Percentiles rank a stretch among this genome's conserved stretches.
These are phyloP conservation scores for Populus hybrid DNA, from an alignment of 441 rosid genomes.

Conservation along the genomic window DNA sequence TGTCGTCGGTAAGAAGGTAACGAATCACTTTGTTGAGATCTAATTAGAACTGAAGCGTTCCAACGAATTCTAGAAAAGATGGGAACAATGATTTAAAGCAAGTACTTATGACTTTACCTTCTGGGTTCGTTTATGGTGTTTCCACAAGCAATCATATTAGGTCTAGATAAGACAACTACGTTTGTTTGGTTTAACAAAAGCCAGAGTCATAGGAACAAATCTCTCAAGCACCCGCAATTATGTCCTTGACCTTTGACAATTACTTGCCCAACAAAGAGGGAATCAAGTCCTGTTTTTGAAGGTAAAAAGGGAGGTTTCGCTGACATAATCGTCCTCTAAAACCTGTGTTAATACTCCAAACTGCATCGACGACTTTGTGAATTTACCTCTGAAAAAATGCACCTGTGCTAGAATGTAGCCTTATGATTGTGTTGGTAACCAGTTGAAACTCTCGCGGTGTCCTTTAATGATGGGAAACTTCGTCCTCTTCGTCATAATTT, in stretches of 20 bases:
- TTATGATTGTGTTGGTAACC: constrained; percentile 15
- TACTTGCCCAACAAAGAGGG: constrained; percentile 31
- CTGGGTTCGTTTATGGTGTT: constrained; percentile 6
- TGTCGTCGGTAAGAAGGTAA: background rate
- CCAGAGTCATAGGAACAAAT: constrained; percentile 40
- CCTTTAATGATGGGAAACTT: constrained; percentile 17
- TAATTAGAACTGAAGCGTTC: background rate
- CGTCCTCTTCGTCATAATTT: background rate
- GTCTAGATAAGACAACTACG: constrained; percentile 16
- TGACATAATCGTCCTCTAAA: constrained; percentile 21
- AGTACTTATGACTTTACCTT: constrained; percentile 15
- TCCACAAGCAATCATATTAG: constrained; percentile 1
- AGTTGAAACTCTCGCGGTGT: constrained; percentile 2
- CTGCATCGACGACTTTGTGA: constrained; percentile 10
- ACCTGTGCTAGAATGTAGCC: background rate
- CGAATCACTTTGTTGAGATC: background rate
- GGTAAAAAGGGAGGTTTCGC: constrained; percentile 3
- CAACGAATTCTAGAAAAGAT: background rate
- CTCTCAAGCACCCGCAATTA: constrained; percentile 25
- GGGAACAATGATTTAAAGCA: constrained; percentile 20
- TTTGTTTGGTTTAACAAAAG: constrained; percentile 25
- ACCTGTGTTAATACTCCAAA: constrained; percentile 16
- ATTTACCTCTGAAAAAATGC: constrained; percentile 12
- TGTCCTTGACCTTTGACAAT: constrained; percentile 41
- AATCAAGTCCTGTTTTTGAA: background rate